phyloP scores from a whole-genome alignment of 805 yeast species.

The Cyberlindnera samutprakarnensis region DNA sequence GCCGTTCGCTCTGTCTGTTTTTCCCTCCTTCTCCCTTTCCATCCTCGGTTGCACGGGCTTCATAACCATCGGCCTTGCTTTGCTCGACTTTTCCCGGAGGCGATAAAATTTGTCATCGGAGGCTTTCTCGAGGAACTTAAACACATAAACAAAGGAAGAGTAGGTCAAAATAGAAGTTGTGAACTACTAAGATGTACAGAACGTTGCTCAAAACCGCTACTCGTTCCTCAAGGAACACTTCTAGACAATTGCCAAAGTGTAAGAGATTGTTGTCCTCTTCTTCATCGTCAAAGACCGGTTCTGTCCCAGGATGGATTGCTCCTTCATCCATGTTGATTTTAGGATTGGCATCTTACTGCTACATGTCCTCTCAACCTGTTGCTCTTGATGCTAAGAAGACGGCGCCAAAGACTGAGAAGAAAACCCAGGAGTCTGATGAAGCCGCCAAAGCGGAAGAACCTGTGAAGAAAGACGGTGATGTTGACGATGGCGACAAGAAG shows the following conservation, averaged over 20 bases:
- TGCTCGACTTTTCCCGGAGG: not conserved
- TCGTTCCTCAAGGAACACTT: slow-evolving; percentile 4
- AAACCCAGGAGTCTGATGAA: slow-evolving; percentile 1
- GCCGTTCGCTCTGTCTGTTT: no score
- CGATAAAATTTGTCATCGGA: slow-evolving; percentile 7
- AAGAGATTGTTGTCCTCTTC: no score
- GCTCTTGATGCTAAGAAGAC: slow-evolving; percentile 12
- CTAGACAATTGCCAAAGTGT: no score
- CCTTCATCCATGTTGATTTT: slow-evolving; percentile 12
- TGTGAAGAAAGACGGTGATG: slow-evolving; percentile 4
- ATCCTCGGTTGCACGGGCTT: no score
- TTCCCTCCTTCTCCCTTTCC: no score
- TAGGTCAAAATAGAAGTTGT: no score
- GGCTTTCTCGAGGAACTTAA: no score
- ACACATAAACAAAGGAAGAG: no score
- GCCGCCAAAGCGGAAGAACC: slow-evolving; percentile 1
- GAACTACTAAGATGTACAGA: no score
- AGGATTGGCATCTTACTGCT: slow-evolving; percentile 14
- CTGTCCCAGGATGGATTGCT: slow-evolving; percentile 9
- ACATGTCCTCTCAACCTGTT: slow-evolving; percentile 13
- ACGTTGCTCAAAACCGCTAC: not conserved
- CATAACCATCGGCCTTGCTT: no score
- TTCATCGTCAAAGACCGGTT: slow-evolving; percentile 4
- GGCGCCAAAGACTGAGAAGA: slow-evolving; percentile 1
- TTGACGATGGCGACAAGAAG: slow-evolving; percentile 10